Evolutionary conservation across 257 asterid species (phyloP), one percentile per base, ranked within the genome.

Genomic region (Solanum corneliomulleri): DNA sequence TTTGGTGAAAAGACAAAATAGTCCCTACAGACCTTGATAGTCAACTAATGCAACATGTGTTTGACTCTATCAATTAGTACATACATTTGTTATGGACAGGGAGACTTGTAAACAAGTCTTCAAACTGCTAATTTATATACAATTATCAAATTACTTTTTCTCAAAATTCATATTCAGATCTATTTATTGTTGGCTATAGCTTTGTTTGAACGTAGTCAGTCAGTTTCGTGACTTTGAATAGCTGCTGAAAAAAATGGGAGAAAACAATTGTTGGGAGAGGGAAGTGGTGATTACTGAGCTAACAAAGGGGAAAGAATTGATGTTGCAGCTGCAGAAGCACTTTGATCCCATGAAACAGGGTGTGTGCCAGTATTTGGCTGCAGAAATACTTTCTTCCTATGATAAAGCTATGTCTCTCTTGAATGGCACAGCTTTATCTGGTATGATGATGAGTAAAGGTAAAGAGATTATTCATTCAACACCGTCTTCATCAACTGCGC

Each of bases 331-430:
- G 70, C 89, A 88, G 47, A 88, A 75, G 52, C 88, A 89, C 60
- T 87, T 91, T 42, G 62, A 56, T 69, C 78, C 87, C n/a, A 11
- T 58, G 72, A 64, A 68, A 60, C 85, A 41, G 31, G 29, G 75
- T 9, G 82, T 82, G 10, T 88, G 88, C 88, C 86, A 41, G 25
- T 44, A 60, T 72, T 86, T 92, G 62, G 13, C 90, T 49, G 85
- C 77, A 18, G 85, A 89, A n/a, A 86, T 91, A 21, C 88, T 92
- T 58, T 89, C 89, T 72, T 89, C 89, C 3, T 91, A 86, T 70
- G 91, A 92, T 60, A 91, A 89, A 86, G 90, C 92, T 47, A 35
- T 92, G 60, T 31, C 87, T 6, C 69, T 86, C 69, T 82, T 90
- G 11, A 66, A 80, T 18, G 70, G 47, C 88, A 88, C 69, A 88